Conservation (phyloP, 495 filamentous ascomycete genomes). For the Cercophora scortea region DNA sequence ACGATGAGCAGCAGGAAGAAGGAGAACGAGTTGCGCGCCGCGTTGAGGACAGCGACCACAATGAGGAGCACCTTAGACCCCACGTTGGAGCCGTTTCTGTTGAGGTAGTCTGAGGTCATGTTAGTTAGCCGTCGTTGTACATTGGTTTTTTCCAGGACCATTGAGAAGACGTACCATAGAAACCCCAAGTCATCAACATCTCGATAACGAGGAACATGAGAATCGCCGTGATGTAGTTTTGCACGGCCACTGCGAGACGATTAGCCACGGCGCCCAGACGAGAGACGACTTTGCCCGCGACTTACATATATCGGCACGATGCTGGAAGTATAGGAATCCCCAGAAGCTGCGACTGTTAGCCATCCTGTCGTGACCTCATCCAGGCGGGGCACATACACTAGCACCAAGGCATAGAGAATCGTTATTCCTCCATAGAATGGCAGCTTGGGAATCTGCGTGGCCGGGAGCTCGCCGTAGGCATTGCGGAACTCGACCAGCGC, state of each 20-base stretch:
- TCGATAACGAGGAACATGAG: constrained; percentile 89
- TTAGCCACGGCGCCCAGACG: constrained; percentile 23
- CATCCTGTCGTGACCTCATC: background rate
- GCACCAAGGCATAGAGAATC: constrained; percentile 86
- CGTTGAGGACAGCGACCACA: constrained; percentile 84
- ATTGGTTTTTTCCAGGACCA: background rate
- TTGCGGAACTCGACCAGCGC: constrained; percentile 88
- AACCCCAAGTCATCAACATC: constrained; percentile 97
- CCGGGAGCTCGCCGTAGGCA: constrained; percentile 92
- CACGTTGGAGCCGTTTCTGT: constrained; percentile 77
- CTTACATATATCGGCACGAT: constrained; percentile 83
- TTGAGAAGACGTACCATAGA: constrained; percentile 52
- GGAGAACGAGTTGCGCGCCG: constrained; percentile 90
- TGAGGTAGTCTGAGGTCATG: constrained; percentile 64
- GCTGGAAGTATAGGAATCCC: constrained; percentile 93
- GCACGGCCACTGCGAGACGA: constrained; percentile 66
- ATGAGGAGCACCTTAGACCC: constrained; percentile 80
- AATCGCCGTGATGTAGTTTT: constrained; percentile 99
- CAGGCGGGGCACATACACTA: constrained; percentile 26
- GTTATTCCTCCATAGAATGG: constrained; percentile 96
- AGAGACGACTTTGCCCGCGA: background rate
- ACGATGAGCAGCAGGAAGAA: constrained; percentile 98
- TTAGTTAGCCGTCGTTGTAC: constrained; percentile 11
- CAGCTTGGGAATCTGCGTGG: constrained; percentile 90
- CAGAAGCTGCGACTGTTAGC: constrained; percentile 47